These are phyloP conservation scores for Chaetothyriales sp. DNA, from an alignment of 2,329 filamentous ascomycete species.

Conservation along the genomic window DNA sequence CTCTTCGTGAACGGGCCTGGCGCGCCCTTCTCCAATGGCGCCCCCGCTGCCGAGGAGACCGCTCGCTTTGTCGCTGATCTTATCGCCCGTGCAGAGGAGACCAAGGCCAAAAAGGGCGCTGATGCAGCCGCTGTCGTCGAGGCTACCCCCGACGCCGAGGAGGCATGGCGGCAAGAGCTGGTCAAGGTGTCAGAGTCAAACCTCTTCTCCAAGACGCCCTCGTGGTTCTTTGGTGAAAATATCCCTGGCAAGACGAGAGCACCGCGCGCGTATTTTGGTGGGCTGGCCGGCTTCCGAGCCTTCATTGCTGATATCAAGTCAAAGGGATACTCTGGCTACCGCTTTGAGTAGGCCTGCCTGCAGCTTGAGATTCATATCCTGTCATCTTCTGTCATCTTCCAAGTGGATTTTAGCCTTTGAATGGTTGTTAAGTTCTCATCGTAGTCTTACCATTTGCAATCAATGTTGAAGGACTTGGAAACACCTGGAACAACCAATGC, in stretches of 20 bases:
- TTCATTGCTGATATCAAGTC: neutral
- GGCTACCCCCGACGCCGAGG: conserved; percentile 30
- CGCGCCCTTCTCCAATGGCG: conserved; percentile 41
- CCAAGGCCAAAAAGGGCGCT: conserved; percentile 33
- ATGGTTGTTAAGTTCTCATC: no score
- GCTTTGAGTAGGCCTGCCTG: neutral
- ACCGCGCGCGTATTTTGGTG: conserved; percentile 6
- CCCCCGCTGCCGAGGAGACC: conserved; percentile 39
- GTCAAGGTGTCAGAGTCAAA: conserved; percentile 18
- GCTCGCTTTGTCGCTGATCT: conserved; percentile 32
- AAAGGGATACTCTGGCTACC: neutral
- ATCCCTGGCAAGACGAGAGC: conserved; percentile 34
- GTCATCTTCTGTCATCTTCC: neutral
- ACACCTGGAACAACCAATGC: neutral
- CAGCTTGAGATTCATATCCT: neutral
- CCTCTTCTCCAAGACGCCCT: conserved; percentile 36
- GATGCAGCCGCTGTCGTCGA: conserved; percentile 37
- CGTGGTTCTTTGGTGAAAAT: conserved; percentile 36
- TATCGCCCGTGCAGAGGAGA: conserved; percentile 7
- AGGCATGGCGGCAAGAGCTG: conserved; percentile 35
- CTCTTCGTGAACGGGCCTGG: conserved; percentile 41
- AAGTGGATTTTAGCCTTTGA: neutral
- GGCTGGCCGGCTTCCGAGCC: neutral
- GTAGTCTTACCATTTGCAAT: neutral
- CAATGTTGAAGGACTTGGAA: no score